Evolutionary conservation across 2,329 filamentous ascomycete genomes (phyloP).

Genomic region (Leptographium wingfieldii): DNA sequence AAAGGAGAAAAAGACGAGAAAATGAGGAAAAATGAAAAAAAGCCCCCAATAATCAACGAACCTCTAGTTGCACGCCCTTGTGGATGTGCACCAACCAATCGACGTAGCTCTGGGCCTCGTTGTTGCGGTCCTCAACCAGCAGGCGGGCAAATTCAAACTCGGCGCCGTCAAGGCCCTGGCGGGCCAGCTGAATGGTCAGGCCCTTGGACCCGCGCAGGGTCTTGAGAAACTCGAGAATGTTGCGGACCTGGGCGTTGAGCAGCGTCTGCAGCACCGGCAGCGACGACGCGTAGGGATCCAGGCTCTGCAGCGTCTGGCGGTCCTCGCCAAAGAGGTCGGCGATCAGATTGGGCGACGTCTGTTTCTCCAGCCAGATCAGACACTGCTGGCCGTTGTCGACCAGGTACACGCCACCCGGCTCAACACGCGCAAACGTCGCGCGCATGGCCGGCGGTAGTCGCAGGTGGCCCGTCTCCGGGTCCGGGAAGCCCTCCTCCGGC

Average conservation of each 20-base stretch:
- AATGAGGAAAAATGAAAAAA: neutral
- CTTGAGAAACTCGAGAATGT: conserved; percentile 78
- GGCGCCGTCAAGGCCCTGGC: conserved; percentile 85
- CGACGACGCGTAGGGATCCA: conserved; percentile 71
- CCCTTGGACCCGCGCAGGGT: conserved; percentile 75
- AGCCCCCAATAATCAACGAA: conserved; percentile 16
- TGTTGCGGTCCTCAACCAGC: conserved; percentile 89
- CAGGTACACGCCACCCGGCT: conserved; percentile 86
- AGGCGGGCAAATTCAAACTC: conserved; percentile 93
- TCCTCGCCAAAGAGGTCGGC: conserved; percentile 79
- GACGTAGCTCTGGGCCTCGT: conserved; percentile 94
- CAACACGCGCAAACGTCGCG: conserved; percentile 74
- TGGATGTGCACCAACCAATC: conserved; percentile 97
- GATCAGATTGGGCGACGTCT: conserved; percentile 85
- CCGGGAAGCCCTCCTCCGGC: conserved; percentile 82
- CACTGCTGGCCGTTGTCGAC: conserved; percentile 92
- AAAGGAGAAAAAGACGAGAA: too few relatives aligned
- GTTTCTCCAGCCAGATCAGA: conserved; percentile 82
- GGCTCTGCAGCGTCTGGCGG: conserved; percentile 53
- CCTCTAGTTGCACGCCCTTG: conserved; percentile 82
- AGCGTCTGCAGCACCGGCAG: conserved; percentile 82
- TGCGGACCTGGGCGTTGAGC: conserved; percentile 87
- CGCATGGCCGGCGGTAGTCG: conserved; percentile 70
- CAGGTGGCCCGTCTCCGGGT: conserved; percentile 71
- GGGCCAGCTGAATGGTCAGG: conserved; percentile 75